These are phyloP conservation scores for Backusella tuberculispora DNA, from an alignment of 192 early-diverging fungal species.

Conservation along the genomic window DNA sequence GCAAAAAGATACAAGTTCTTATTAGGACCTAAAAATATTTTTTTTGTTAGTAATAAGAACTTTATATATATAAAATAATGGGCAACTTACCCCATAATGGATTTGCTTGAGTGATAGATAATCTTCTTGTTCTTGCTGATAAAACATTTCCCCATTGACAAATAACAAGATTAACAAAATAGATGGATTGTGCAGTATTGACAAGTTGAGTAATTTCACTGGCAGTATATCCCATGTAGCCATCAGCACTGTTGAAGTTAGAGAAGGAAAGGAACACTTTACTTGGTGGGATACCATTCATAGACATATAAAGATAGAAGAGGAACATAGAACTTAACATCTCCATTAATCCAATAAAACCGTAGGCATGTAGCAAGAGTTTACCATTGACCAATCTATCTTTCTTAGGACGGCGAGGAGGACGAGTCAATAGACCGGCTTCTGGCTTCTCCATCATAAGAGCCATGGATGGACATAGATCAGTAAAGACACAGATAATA, in stretches of 20 bases:
- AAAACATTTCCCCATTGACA: conserved; percentile 65
- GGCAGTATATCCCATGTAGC: conserved; percentile 44
- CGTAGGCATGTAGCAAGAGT: conserved; percentile 76
- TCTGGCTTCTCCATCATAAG: conserved; percentile 82
- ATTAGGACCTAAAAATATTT: conserved; percentile 25
- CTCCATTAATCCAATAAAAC: conserved; percentile 76
- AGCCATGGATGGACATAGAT: conserved; percentile 64
- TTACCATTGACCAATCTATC: conserved; percentile 69
- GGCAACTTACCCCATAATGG: conserved; percentile 52
- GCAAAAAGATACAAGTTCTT: conserved; percentile 61
- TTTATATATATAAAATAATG: not conserved
- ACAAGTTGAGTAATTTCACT: conserved; percentile 48
- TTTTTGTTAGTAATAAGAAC: not conserved
- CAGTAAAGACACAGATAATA: conserved; percentile 69
- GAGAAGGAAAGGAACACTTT: conserved; percentile 56
- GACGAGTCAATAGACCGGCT: conserved; percentile 67
- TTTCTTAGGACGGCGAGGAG: conserved; percentile 70
- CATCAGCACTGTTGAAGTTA: conserved; percentile 38
- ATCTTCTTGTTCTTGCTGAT: conserved; percentile 55
- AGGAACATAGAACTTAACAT: conserved; percentile 67
- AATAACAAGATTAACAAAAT: conserved; percentile 65
- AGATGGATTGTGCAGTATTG: conserved; percentile 61
- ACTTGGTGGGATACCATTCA: conserved; percentile 45
- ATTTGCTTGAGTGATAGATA: conserved; percentile 63
- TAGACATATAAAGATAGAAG: conserved; percentile 71